Evolutionary conservation across 2,329 filamentous ascomycete genomes (phyloP).

Genomic region (Pseudocercospora fuligena): DNA sequence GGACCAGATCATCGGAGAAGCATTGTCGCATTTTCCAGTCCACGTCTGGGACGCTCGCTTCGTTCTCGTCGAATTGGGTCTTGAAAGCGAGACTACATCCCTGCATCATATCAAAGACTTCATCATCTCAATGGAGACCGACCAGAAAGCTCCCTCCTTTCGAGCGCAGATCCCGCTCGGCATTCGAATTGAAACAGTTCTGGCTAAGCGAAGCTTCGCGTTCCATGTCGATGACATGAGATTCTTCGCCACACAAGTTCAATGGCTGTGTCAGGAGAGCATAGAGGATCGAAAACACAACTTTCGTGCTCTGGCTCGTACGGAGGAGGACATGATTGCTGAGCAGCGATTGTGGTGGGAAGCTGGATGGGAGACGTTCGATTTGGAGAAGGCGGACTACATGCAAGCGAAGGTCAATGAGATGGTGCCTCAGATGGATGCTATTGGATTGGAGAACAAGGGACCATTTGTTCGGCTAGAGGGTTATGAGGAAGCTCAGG

Average conservation of each 20-base stretch:
- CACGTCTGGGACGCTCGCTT: slow-evolving; percentile 30
- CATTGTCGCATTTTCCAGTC: slow-evolving; percentile 22
- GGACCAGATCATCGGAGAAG: slow-evolving; percentile 19
- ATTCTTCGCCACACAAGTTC: slow-evolving; percentile 19
- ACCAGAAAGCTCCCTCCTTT: slow-evolving; percentile 22
- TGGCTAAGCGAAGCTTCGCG: slow-evolving; percentile 23
- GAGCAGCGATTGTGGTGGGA: slow-evolving; percentile 29
- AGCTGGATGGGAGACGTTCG: slow-evolving; percentile 24
- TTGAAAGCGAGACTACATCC: slow-evolving; percentile 11
- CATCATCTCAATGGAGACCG: slow-evolving; percentile 24
- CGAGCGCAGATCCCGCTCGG: slow-evolving; percentile 9
- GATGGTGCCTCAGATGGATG: slow-evolving; percentile 26
- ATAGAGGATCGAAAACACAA: slow-evolving; percentile 20
- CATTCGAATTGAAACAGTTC: slow-evolving; percentile 16
- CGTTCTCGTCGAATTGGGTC: slow-evolving; percentile 17
- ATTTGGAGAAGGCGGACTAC: slow-evolving; percentile 20
- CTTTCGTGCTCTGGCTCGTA: slow-evolving; percentile 17
- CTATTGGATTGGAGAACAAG: slow-evolving; percentile 23
- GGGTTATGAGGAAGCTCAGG: slow-evolving; percentile 11
- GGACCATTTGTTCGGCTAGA: slow-evolving; percentile 14
- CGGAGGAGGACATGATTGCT: slow-evolving; percentile 23
- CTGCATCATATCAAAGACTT: slow-evolving; percentile 23
- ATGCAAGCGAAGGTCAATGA: slow-evolving; percentile 23
- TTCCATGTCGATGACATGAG: slow-evolving; percentile 13
- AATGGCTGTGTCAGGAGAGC: slow-evolving; percentile 18